Conservation (phyloP, 176 grass and related monocot genomes). For the Tuctoria greenei region DNA sequence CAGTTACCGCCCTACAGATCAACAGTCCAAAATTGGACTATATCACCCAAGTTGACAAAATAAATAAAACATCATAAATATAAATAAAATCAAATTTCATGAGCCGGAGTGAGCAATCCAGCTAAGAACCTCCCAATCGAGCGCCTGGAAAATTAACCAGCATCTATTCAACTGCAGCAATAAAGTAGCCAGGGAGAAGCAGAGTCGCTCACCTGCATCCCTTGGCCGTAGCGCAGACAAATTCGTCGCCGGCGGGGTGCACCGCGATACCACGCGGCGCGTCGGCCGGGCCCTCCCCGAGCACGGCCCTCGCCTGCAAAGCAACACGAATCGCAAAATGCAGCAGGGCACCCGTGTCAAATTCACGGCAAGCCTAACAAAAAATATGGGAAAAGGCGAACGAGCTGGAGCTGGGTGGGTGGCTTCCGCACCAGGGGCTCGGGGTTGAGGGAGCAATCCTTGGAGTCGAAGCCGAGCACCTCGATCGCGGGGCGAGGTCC, state of each 20-base stretch:
- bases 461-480: slow-evolving; percentile 72
- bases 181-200: neutral
- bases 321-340: neutral
- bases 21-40: neutral
- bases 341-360: neutral
- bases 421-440: slow-evolving; percentile 55
- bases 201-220: slow-evolving; percentile 77
- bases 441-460: slow-evolving; percentile 50
- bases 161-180: neutral
- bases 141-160: neutral
- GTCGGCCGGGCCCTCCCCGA: slow-evolving; percentile 46
- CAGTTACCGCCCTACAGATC: neutral
- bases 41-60: neutral
- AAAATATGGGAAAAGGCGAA: too few species aligned
- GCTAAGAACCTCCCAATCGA: neutral
- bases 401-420: neutral
- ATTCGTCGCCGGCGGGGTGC: slow-evolving; percentile 83
- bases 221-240: slow-evolving; percentile 64
- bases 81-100: neutral
- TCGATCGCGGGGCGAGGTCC: slow-evolving; percentile 50
- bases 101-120: neutral
- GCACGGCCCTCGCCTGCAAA: slow-evolving; percentile 57
- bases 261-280: slow-evolving; percentile 69
- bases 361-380: neutral
- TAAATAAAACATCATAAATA: neutral